Base-by-base conservation (phyloP, 2,329 filamentous ascomycete genomes). In the Claviceps arundinis region DNA sequence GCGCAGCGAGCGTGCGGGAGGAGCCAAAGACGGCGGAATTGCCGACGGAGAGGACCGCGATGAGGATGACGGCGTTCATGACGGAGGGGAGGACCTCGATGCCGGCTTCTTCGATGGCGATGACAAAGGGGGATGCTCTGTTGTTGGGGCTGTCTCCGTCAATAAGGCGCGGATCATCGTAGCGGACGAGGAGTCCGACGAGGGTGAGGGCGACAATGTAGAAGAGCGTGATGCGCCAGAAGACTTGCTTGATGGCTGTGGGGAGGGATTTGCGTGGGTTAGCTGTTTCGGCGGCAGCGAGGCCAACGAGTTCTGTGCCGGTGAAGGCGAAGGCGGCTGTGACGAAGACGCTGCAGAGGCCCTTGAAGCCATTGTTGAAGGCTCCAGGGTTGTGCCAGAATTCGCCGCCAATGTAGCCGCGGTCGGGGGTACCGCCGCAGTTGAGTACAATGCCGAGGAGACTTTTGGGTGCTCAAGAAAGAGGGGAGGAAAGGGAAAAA, bases 61-160 rank as follows among this genome's bases (percentile, higher is more conserved):
- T 81, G 63, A 96, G 81, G 65, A 96, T 95, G 55, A 96, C 89
- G n/a, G 81, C 82, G 67, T 97, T 96, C 85, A 96, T 94, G 51
- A 96, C 78, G 0, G 86, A 90, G 2, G 89, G 88, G 2, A 96
- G 77, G 2, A 85, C 83, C 43, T 79, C 70, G 60, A 96, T 94
- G 8, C 87, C 85, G 1, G 89, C 89, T 56, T 89, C 85, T 58
- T 85, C 74, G 59, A 95, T 95, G 56, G 90, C 88, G 61, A 96
- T 94, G 60, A 96, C 90, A 65, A 96, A 96, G 1, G 91, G 91
- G 2, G 89, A 95, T 1, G 89, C 85, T 26, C 81, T 80, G 44
- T 84, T 80, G 64, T 89, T 80, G 48, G 77, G 78, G n/a, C 73
- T 72, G 51, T 74, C 73, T 37, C 70, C 71, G 9, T 68, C 68